Conservation (phyloP, 306 rosid species). For the Lagenaria siceraria region DNA sequence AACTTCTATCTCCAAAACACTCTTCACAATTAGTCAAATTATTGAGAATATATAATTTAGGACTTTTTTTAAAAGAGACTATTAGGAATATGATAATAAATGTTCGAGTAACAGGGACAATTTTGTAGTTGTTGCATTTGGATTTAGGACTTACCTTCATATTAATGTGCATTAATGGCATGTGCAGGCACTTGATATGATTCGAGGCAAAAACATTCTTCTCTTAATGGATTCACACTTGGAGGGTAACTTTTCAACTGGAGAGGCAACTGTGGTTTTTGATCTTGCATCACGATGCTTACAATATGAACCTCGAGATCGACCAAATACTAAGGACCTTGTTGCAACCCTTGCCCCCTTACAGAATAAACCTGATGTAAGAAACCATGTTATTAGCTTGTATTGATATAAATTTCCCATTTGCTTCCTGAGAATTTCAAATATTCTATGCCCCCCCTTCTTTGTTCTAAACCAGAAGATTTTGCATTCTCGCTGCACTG, state of each 20-base stretch:
- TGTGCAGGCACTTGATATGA: slow-evolving; percentile 70
- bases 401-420: too few species aligned
- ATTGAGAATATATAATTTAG: not conserved
- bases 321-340: slow-evolving; percentile 55
- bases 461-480: not conserved
- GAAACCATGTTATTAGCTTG: not conserved
- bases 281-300: slow-evolving; percentile 64
- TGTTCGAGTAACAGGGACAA: not conserved
- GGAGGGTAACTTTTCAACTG: slow-evolving; percentile 67
- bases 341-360: slow-evolving; percentile 41
- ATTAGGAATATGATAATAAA: not conserved
- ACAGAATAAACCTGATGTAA: slow-evolving; percentile 57
- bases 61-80: not conserved
- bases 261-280: slow-evolving; percentile 69
- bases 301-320: slow-evolving; percentile 65
- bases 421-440: not conserved
- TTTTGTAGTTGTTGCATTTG: not conserved
- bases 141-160: not conserved
- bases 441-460: not conserved
- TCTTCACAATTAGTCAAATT: not conserved
- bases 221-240: slow-evolving; percentile 78
- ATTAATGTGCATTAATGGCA: not conserved
- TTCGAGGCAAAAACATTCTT: slow-evolving; percentile 54
- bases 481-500: not conserved
- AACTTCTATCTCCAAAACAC: not conserved